phyloP scores from a whole-genome alignment of 1,139 yeast species.

The Hanseniaspora uvarum region DNA sequence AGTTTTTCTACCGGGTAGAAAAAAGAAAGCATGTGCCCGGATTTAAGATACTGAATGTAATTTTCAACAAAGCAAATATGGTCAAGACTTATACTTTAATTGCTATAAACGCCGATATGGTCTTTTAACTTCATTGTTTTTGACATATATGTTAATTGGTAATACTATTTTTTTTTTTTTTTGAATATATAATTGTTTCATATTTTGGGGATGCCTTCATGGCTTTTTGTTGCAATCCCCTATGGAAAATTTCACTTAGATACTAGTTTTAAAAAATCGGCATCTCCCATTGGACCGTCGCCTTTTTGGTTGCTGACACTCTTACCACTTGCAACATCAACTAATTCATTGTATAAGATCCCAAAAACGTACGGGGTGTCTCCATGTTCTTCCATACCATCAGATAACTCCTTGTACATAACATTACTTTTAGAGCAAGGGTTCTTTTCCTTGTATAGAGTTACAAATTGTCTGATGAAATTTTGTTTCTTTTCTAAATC shows the following conservation, averaged over 20 bases:
- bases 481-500: constrained; percentile 24
- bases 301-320: constrained; percentile 22
- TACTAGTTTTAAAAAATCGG: constrained; percentile 20
- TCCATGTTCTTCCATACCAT: constrained; percentile 32
- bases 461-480: constrained; percentile 28
- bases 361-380: constrained; percentile 33
- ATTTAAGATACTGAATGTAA: background rate
- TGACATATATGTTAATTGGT: too few relatives aligned
- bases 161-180: too few relatives aligned
- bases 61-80: background rate
- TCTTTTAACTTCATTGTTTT: too few relatives aligned
- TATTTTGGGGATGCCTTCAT: too few relatives aligned
- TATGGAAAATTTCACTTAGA: too few relatives aligned
- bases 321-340: constrained; percentile 23
- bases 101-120: background rate
- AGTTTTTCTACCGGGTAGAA: too few relatives aligned
- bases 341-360: constrained; percentile 30
- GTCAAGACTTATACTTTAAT: too few relatives aligned
- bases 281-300: constrained; percentile 21
- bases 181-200: too few relatives aligned
- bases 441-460: constrained; percentile 28
- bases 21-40: too few relatives aligned
- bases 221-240: too few relatives aligned
- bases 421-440: constrained; percentile 27
- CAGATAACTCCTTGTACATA: constrained; percentile 29